Base-by-base conservation (phyloP, 140 eudicot species). In the Ambrosia hybrid region DNA sequence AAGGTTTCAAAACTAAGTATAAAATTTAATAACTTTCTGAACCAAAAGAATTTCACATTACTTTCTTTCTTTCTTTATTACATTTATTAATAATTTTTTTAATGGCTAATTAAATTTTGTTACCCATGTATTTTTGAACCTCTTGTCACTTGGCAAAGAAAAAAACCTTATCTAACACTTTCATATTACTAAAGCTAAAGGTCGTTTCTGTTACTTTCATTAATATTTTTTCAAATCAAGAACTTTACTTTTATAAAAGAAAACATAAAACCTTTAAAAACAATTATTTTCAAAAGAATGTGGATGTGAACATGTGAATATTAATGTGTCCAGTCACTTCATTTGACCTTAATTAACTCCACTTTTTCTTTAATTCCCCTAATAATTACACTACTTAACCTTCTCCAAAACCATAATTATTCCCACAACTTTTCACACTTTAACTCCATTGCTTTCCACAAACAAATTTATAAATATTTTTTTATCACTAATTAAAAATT, bases 311-410 rank as follows among this genome's bases (percentile, higher is more conserved):
- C 51, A 62, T 61, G 65, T 70, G 34, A 30, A 30, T 57, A 62
- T 61, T 60, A 78, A 74, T 78, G 37, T 78, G 79, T 71, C 74
- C 75, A 76, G 82, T 76, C 87, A 79, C 75, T 84, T 81, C 82
- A 74, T 75, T 87, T 81, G 84, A 83, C 84, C 85, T 74, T 73
- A 56, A 37, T 53, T 70, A 77, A 51, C 14, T 30, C 1, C 70
- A 48, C 71, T 71, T 71, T 65, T 64, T 67, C 64, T 71, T 65
- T 78, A 64, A 62, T 56, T 77, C 73, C 38, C 70, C 65, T 66
- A 30, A 30, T 30, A 30, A 30, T 30, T 30, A 30, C 34, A 30
- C 34, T 70, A n/a, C 63, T 78, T 74, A 78, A 55, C 70, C 59
- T 65, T 80, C 78, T 63, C 69, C 67, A 52, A 11, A 64, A 73